Evolutionary conservation across 2,329 filamentous ascomycete genomes (phyloP), one percentile per base, ranked within the genome.

Genomic region (Aspergillus ruber): DNA sequence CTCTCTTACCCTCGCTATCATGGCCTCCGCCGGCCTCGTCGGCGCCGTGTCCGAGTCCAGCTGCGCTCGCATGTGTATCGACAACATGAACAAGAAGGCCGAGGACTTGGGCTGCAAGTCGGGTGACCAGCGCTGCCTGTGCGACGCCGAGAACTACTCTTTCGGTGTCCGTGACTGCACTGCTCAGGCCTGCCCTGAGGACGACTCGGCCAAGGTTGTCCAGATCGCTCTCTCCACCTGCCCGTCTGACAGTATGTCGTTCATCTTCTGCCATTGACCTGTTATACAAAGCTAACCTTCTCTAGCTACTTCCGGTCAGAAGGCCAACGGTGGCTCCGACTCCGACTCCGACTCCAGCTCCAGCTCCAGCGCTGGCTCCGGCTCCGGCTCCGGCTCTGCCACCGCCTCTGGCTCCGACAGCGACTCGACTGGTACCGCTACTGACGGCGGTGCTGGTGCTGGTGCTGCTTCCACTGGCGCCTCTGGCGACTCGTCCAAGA

Each of bases 81-180:
- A 53, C 57, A 72, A 68, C 61, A 74, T 76, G 71, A 61, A 69
- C 50, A 59, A 50, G 45, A 62, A 66, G 57, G 70, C 69, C 39
- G 27, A 49, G 3, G 55, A 63, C 4, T 57, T 75, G n/a, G 68
- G 69, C 43, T 76, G 73, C 59, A 52, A 55, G 20, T 35, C 53
- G 21, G 56, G 54, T 40, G 69, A 75, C 51, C 40, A 63, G 39
- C 45, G 46, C 23, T 76, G 73, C 54, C 62, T 71, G 38, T 75
- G 72, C 64, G 60, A 54, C 32, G 67, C 58, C 45, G 27, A 52
- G 18, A 52, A 76, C 64, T 75, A 75, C 57, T 48, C 56, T 25
- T 69, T 61, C 50, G 74, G 74, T 48, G 63, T 76, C 42, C 70
- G 66, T 33, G 74, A 76, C 59, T 76, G 74, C 64, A 69, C 69